Percentiles rank a stretch among this genome's conserved stretches.
phyloP scores from a whole-genome alignment of 208 protist genomes.

The Leishmania lainsoni region DNA sequence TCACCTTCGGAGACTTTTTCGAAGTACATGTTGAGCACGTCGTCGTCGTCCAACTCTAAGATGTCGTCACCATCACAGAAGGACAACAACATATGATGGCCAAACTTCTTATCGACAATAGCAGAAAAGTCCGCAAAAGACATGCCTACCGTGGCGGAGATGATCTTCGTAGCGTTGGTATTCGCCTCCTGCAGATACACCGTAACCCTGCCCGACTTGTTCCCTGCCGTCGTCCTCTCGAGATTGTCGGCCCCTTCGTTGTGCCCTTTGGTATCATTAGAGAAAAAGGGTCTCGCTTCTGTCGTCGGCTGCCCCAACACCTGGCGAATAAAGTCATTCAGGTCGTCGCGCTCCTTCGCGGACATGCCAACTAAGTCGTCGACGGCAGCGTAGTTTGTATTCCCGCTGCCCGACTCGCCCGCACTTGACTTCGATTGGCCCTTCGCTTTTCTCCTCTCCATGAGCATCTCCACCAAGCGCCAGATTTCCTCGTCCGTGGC shows the following conservation, averaged over 20 bases:
- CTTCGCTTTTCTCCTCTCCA: conserved; percentile 34
- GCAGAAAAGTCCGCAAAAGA: conserved; percentile 70
- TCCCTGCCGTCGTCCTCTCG: conserved; percentile 34
- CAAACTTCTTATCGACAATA: conserved; percentile 85
- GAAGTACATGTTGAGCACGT: conserved; percentile 86
- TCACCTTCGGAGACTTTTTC: conserved; percentile 53
- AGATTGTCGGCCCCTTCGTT: conserved; percentile 40
- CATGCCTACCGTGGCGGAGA: conserved; percentile 67
- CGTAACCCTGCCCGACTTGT: conserved; percentile 64
- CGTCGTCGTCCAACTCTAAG: conserved; percentile 85
- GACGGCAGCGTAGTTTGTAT: conserved; percentile 31
- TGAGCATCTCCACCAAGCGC: conserved; percentile 45
- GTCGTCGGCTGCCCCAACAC: conserved; percentile 61
- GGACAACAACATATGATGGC: conserved; percentile 60
- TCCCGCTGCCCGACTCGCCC: not conserved
- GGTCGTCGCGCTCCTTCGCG: conserved; percentile 58
- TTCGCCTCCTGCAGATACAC: conserved; percentile 80
- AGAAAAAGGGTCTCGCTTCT: conserved; percentile 43
- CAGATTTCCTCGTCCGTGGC: conserved; percentile 63
- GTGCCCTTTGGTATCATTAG: conserved; percentile 34
- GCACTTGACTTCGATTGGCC: conserved; percentile 3
- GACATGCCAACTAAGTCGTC: conserved; percentile 64
- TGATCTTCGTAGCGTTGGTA: conserved; percentile 57
- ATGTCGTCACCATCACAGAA: conserved; percentile 86
- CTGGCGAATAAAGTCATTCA: conserved; percentile 80